These are phyloP conservation scores for Ophiocordyceps sinensis DNA, from an alignment of 2,329 filamentous ascomycete species.

Conservation along the genomic window DNA sequence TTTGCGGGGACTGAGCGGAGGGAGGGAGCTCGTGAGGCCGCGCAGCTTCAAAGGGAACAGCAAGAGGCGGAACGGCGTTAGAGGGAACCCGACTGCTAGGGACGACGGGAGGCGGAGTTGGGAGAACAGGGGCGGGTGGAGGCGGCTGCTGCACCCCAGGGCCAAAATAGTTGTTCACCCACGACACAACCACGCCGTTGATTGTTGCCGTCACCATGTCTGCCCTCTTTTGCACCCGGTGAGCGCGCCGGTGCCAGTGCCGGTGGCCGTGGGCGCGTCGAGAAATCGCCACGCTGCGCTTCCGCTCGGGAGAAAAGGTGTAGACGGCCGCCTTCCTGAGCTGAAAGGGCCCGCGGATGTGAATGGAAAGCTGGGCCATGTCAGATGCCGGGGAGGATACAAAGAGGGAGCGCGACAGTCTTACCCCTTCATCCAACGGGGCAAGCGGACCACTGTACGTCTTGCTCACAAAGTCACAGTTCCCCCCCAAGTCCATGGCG, in stretches of 20 bases:
- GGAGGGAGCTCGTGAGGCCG: background rate
- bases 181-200: slow-evolving; percentile 40
- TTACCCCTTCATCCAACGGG: slow-evolving; percentile 56
- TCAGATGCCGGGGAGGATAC: background rate
- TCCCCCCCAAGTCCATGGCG: slow-evolving; percentile 38
- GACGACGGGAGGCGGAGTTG: slow-evolving; percentile 3
- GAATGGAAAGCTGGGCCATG: slow-evolving; percentile 45
- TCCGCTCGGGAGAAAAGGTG: slow-evolving; percentile 26
- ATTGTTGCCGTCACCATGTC: slow-evolving; percentile 43
- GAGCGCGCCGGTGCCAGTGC: slow-evolving; percentile 6
- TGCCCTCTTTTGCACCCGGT: slow-evolving; percentile 38
- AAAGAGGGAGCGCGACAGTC: background rate
- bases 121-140: slow-evolving; percentile 6
- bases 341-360: slow-evolving; percentile 56
- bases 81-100: background rate
- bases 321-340: slow-evolving; percentile 59
- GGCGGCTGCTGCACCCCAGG: slow-evolving; percentile 6
- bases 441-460: slow-evolving; percentile 46
- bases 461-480: slow-evolving; percentile 37
- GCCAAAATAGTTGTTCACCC: slow-evolving; percentile 41
- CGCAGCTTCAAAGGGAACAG: background rate
- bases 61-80: background rate
- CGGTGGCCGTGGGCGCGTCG: no score
- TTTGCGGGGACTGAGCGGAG: no score
- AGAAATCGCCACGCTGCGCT: slow-evolving; percentile 9